Base-by-base conservation (phyloP, 306 rosid species). In the Carpinus viminea region DNA sequence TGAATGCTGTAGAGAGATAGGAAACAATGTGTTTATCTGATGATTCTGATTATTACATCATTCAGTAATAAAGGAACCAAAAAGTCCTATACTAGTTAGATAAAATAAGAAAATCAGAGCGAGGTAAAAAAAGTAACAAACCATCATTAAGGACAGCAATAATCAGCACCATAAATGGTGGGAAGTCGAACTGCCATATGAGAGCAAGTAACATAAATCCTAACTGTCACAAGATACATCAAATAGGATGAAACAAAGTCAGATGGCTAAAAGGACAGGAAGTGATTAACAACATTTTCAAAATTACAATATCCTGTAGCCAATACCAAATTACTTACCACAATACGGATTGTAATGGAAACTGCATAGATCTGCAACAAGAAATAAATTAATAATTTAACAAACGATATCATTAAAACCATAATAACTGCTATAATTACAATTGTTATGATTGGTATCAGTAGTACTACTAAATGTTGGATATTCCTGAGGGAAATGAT, bases 191-290 rank as follows among this genome's bases (percentile, higher is more conserved):
- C 73, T 91, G 76, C 93, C 92, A 93, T 84, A 93, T 91, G 79
- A 93, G 94, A 2, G 97, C 97, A 62, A 93, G 87, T 16, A 91
- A 70, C 98, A 93, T 90, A 94, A 93, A 93, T 77, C 98, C 98
- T 48, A 91, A 91, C 98, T 93, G 91, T 72, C 66, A 73, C 64
- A 84, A 56, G 64, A 76, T 79, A 76, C 83, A 28, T 52, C 51
- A 78, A 66, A 10, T n/a, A 78, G 57, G 76, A 72, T 61, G 4
- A 65, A 50, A n/a, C 65, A 55, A 43, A 54, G 65, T 76, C 57
- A 80, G 21, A 3, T 41, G 61, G 70, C 64, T 50, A 21, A 28
- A 79, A 77, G 73, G 46, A 79, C 16, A 78, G 7, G n/a, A 61
- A 52, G 54, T 62, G 10, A 52, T 10, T 8, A 2, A 43, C n/a